A percentile compares a stretch with the other conserved stretches of the same genome.
phyloP scores from a whole-genome alignment of 2,329 filamentous ascomycete genomes.

The Fusarium subtropicale region DNA sequence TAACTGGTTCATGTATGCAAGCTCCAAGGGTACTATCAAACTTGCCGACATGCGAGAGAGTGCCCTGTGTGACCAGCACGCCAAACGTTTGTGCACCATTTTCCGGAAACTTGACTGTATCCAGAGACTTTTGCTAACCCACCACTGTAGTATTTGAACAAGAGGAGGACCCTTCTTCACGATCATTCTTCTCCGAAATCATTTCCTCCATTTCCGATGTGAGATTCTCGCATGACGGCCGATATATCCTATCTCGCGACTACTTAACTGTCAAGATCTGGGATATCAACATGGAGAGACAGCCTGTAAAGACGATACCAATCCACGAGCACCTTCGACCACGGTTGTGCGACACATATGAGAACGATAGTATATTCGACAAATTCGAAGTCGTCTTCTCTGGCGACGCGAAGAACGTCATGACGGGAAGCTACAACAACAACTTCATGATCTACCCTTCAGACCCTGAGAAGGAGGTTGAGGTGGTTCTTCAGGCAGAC shows the following conservation, averaged over 20 bases:
- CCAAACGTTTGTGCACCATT: slow-evolving; percentile 75
- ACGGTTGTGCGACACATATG: slow-evolving; percentile 95
- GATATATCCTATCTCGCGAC: slow-evolving; percentile 97
- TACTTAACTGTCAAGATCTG: slow-evolving; percentile 99
- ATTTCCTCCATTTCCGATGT: slow-evolving; percentile 99
- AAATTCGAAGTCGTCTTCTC: slow-evolving; percentile 99
- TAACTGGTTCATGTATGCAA: slow-evolving; percentile 99
- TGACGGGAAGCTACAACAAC: slow-evolving; percentile 99
- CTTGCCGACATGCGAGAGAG: slow-evolving; percentile 98
- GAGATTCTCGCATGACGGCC: slow-evolving; percentile 94
- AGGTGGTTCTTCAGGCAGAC: slow-evolving; percentile 96
- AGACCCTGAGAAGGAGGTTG: slow-evolving; percentile 94
- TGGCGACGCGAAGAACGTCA: slow-evolving; percentile 97
- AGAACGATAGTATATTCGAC: slow-evolving; percentile 99
- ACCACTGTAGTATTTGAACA: slow-evolving; percentile 86
- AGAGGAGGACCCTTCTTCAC: slow-evolving; percentile 95
- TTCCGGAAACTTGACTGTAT: not conserved
- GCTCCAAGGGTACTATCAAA: slow-evolving; percentile 99
- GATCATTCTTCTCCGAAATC: slow-evolving; percentile 99
- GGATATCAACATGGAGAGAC: slow-evolving; percentile 99
- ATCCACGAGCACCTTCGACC: slow-evolving; percentile 98
- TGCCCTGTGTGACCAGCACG: slow-evolving; percentile 93
- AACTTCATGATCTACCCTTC: slow-evolving; percentile 99
- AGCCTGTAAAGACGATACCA: slow-evolving; percentile 97
- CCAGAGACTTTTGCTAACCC: slow-evolving; percentile 38